Evolutionary conservation across 2,329 filamentous ascomycete genomes (phyloP), one percentile per base, ranked within the genome.

Genomic region (Aspergillus sp.): DNA sequence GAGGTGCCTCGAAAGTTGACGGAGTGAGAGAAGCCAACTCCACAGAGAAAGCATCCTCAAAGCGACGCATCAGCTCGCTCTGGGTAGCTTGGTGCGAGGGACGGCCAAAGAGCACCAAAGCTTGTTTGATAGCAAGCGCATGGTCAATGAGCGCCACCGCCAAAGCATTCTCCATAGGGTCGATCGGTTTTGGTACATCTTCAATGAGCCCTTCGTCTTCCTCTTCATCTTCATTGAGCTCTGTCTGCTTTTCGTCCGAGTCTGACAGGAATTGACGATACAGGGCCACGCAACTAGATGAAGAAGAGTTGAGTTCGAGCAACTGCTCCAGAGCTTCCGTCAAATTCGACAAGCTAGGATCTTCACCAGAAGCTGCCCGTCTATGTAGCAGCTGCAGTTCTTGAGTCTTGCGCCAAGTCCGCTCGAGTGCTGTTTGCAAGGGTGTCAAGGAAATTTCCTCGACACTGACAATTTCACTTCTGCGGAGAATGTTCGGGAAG

Each of bases 401-500:
- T 46, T 88, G 81, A 1, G 91, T 95, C 72, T 96, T 96, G 46
- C 90, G 82, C 56, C 88, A 85, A 29, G 93, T 91, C 11, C 91
- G 83, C 64, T 97, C 91, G 48, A 97, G 75, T 0, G 86, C 91
- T n/a, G 89, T 90, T 66, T 96, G 86, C 46, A 93, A 74, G 6
- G 90, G 83, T 29, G 78, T 79, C 27, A 96, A 73, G 8, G 76
- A 76, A 12, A 89, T 65, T 39, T 85, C 83, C 12, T 83, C 78
- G 1, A 79, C 75, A 6, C 80, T 73, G 10, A 94, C 70, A 47
- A 97, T 86, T 68, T 96, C 90, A 55, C 88, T 95, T 43, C 90
- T 81, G 29, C 89, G 81, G 27, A 96, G 72, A 39, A 97, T 94
- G 1, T 90, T 96, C 1, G 91, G 93, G 70, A 97, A 97, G 1